Base-by-base conservation (phyloP, 179 eudicot genomes). In the Drosera spatulata region DNA sequence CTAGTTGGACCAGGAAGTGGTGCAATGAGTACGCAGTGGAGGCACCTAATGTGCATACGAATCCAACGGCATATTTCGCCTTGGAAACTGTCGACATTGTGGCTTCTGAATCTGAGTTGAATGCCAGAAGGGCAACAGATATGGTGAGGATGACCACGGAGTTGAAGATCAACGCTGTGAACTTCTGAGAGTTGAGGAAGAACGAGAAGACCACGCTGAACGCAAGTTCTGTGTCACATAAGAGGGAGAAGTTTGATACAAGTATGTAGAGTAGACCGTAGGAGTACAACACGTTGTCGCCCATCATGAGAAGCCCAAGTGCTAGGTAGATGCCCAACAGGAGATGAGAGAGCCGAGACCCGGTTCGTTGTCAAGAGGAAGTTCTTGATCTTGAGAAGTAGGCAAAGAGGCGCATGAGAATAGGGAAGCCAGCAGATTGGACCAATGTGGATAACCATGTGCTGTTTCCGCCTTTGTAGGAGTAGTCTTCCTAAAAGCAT, bases 131-230 rank as follows among this genome's bases (percentile, higher is more conserved):
- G 2, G 74, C 11, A 1, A 95, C 78, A 7, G 96, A 88, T 10
- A 82, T 65, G 4, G 87, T 85, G 52, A 86, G 83, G n/a, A 88
- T 57, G 44, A 84, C 69, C 0, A 84, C 5, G 0, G 91, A 79
- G 55, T 88, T 88, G 10, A 84, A 39, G 53, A 82, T 82, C 41
- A 50, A 71, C 15, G 85, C 78, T 37, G 91, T 88, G 66, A 86
- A 47, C 55, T 82, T 82, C 6, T 88, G 91, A 2, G 76, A 62
- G 44, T 86, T 88, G 39, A 88, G 54, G 41, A 86, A 75, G 72
- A 67, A 77, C 10, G 91, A 74, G 64, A 86, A 86, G 41, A 84
- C 12, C 14, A 84, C 91, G 51, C 77, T 84, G 79, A 86, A 88
- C 0, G 68, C 88, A 4, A 88, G 60, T 56, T 88, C 88, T 3